Conservation (phyloP, 1,284 basidiomycete species). For the Lentinula novae-zelandiae region DNA sequence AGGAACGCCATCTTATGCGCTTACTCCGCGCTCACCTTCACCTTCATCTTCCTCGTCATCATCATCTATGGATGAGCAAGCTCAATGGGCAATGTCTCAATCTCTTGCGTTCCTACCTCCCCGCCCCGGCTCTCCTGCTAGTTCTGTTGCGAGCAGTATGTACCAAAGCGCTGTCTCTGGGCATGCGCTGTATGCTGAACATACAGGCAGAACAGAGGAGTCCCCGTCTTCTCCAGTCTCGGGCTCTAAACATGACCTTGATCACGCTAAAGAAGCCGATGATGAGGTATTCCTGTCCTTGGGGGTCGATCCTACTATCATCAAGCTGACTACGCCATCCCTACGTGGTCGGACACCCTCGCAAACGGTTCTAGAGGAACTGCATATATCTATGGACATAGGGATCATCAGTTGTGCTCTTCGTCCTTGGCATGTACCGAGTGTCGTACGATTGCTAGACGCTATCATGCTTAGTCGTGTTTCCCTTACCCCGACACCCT, state of each 20-base stretch:
- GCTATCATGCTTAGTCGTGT: conserved; percentile 26
- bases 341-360: conserved; percentile 13
- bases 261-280: neutral
- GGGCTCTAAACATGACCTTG: neutral
- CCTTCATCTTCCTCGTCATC: conserved; percentile 34
- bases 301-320: conserved; percentile 49
- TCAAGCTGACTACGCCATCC: conserved; percentile 51
- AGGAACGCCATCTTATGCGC: conserved; percentile 11
- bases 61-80: conserved; percentile 62
- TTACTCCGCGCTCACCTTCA: conserved; percentile 29
- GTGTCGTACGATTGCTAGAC: conserved; percentile 39
- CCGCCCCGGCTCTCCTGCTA: conserved; percentile 39
- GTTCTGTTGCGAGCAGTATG: conserved; percentile 52
- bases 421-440: conserved; percentile 49
- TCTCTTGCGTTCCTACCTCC: conserved; percentile 60
- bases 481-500: conserved; percentile 15
- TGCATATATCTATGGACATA: conserved; percentile 36
- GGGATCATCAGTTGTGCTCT: conserved; percentile 53
- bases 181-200: conserved; percentile 21
- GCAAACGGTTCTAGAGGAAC: conserved; percentile 15
- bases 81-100: conserved; percentile 68
- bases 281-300: conserved; percentile 55
- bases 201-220: neutral
- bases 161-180: conserved; percentile 69
- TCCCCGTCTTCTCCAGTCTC: neutral